Evolutionary conservation across 1,284 basidiomycete species (phyloP).

Genomic region (Xerocomus cyaneibrunnescens): DNA sequence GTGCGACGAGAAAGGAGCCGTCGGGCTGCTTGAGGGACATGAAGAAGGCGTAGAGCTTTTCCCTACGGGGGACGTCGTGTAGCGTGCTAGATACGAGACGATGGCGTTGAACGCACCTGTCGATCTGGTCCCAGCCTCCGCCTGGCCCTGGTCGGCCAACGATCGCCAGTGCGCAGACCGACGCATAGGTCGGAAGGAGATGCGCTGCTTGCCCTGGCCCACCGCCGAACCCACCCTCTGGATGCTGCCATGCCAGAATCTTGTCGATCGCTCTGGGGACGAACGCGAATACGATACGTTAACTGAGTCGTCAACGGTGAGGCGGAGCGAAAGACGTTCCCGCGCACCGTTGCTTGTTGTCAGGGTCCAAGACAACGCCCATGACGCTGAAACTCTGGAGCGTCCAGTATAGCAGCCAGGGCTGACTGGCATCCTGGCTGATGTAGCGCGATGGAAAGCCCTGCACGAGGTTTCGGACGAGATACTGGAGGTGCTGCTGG

Average conservation of each 20-base stretch:
- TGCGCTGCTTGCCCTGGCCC: slow-evolving; percentile 90
- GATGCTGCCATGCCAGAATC: slow-evolving; percentile 75
- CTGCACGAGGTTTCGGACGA: slow-evolving; percentile 66
- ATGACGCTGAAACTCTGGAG: slow-evolving; percentile 78
- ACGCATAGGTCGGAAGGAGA: slow-evolving; percentile 88
- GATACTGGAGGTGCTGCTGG: slow-evolving; percentile 65
- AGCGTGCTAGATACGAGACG: background rate
- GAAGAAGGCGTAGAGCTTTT: slow-evolving; percentile 85
- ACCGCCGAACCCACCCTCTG: slow-evolving; percentile 87
- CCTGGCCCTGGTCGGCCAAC: slow-evolving; percentile 71
- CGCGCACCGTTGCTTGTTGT: slow-evolving; percentile 67
- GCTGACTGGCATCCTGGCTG: slow-evolving; percentile 88
- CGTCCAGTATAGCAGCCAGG: slow-evolving; percentile 93
- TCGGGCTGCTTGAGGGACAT: slow-evolving; percentile 92
- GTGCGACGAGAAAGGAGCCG: slow-evolving; percentile 90
- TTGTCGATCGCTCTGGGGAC: slow-evolving; percentile 70
- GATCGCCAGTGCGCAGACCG: slow-evolving; percentile 83
- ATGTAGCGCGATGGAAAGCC: slow-evolving; percentile 76
- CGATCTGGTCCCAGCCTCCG: slow-evolving; percentile 83
- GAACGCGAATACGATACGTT: background rate
- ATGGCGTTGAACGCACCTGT: slow-evolving; percentile 53
- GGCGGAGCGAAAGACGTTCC: no score
- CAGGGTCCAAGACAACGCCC: slow-evolving; percentile 75
- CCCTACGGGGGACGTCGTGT: slow-evolving; percentile 26
- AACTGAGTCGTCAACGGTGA: no score